phyloP scores from a whole-genome alignment of 169 alveolate species.

The Hammondia hammondi region DNA sequence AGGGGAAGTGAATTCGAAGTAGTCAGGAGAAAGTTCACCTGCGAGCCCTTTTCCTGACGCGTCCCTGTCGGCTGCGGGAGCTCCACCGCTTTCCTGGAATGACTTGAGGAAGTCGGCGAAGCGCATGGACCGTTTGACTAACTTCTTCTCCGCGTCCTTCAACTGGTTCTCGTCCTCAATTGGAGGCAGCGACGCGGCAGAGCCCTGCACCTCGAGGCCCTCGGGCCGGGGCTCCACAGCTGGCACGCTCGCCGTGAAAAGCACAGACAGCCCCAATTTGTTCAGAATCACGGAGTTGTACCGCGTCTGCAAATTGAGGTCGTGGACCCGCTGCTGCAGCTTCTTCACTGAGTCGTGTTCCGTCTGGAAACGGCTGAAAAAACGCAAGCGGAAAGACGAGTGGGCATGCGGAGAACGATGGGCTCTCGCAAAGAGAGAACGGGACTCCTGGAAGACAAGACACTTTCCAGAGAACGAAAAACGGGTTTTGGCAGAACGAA shows the following conservation, averaged over 20 bases:
- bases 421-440: no score
- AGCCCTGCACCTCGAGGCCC: neutral
- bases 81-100: neutral
- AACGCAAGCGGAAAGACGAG: neutral
- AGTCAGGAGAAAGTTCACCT: neutral
- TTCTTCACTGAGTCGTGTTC: conserved; percentile 61
- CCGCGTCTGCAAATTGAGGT: conserved; percentile 53
- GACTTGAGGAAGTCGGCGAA: neutral
- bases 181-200: neutral
- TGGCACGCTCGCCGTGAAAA: conserved; percentile 55
- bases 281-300: conserved; percentile 50
- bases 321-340: conserved; percentile 51
- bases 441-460: no score
- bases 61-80: neutral
- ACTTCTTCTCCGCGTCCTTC: neutral
- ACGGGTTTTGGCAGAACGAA: no score
- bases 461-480: no score
- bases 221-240: neutral
- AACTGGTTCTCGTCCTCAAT: neutral
- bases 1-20: neutral
- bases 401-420: no score
- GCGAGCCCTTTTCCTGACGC: neutral
- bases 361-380: conserved; percentile 55
- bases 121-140: neutral
- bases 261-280: conserved; percentile 63